Percentiles rank a stretch among this genome's conserved stretches.
phyloP scores from a whole-genome alignment of 2,329 filamentous ascomycete species.

The Alternaria consortialis region DNA sequence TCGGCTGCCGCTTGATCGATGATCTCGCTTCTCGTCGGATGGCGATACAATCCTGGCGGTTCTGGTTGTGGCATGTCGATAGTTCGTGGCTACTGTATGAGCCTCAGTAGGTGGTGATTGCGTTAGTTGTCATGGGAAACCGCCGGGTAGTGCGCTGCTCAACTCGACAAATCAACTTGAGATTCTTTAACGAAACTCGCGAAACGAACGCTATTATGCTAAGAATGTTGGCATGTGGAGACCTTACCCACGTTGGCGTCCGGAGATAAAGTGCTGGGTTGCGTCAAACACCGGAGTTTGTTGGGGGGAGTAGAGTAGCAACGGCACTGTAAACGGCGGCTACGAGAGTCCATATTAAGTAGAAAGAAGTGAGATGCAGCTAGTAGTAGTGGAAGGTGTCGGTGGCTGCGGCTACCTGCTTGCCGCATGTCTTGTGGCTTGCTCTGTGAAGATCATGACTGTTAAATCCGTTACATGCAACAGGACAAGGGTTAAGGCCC shows the following conservation, averaged over 20 bases:
- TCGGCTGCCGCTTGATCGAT: conserved; percentile 48
- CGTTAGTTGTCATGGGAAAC: not conserved
- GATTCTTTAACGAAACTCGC: not conserved
- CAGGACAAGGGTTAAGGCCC: not conserved
- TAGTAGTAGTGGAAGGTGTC: not conserved
- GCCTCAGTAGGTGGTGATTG: not conserved
- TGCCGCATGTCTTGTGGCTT: not conserved
- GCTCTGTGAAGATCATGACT: not conserved
- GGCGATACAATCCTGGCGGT: conserved; percentile 24
- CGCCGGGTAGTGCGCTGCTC: not conserved
- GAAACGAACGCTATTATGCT: not conserved
- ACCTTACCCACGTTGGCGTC: not conserved
- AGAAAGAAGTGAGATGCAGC: not conserved
- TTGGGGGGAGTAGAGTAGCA: not conserved
- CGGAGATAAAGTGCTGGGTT: not conserved
- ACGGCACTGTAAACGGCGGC: not conserved
- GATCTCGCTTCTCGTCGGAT: conserved; percentile 44
- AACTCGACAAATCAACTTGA: not conserved
- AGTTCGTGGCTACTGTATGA: not conserved
- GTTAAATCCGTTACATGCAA: not conserved
- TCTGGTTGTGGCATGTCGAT: conserved; percentile 19
- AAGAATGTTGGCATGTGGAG: not conserved
- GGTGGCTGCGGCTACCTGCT: not conserved
- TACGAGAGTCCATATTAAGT: not conserved
- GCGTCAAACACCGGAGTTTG: not conserved